Base-by-base conservation (phyloP, 257 asterid species). In the Gentiana dahurica region DNA sequence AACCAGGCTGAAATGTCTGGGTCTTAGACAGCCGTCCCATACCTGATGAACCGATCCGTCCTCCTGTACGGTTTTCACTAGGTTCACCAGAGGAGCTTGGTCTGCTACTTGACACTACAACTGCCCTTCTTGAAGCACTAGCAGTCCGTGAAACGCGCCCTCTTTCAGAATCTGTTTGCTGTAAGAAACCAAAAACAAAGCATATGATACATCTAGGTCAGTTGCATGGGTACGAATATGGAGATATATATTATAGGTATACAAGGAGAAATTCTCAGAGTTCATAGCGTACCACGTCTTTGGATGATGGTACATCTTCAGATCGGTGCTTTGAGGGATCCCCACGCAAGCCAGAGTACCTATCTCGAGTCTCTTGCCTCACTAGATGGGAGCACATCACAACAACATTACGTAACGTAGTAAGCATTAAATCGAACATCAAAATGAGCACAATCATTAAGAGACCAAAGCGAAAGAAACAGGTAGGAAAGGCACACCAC, bases 61-160 rank as follows among this genome's bases (percentile, higher is more conserved):
- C 59, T 35, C 77, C 60, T 36, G 66, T 68, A 39, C 80, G 84
- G 45, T 54, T 79, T 12, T 84, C 89, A 38, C 72, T 63, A 54
- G 86, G 81, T 62, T 82, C 95, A 6, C 90, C 93, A 0, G 89
- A 68, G 15, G 95, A 80, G 80, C 86, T 83, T 34, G 88, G 94
- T 61, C 94, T 60, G 79, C 85, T 79, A 78, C 79, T 79, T 60
- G 89, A 72, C 63, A 67, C 48, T 13, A 75, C 70, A 13, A 41
- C 46, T 41, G 81, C 83, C 79, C 87, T 80, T 74, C 76, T 85
- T 46, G 96, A 85, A 53, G 76, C 54, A 65, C 87, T 82, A 54
- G 76, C 81, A 1, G 82, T 52, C 70, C 95, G 83, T 35, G 86
- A 63, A 8, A 73, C 48, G 4, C 84, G 87, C 12, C 83, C 80